A percentile compares a stretch with the other conserved stretches of the same genome.
These are phyloP conservation scores for Moricandia arvensis DNA, from an alignment of 345 rosid genomes.

Conservation along the genomic window DNA sequence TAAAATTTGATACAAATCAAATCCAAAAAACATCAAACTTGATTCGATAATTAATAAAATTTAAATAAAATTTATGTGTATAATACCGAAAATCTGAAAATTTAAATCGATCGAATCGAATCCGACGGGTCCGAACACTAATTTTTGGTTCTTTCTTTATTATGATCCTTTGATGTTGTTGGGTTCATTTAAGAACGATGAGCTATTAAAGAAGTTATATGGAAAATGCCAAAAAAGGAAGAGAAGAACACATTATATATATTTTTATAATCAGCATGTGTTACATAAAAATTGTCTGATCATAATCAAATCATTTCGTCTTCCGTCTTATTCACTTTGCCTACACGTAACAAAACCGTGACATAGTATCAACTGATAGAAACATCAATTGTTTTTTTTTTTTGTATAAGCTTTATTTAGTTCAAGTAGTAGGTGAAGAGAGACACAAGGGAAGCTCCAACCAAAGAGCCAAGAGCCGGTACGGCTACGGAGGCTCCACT, in stretches of 20 bases:
- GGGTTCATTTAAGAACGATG: background rate
- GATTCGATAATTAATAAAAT: too few species aligned
- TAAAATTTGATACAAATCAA: too few species aligned
- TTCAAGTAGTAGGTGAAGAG: conserved; percentile 59
- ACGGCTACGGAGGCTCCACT: conserved; percentile 42
- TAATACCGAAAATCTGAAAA: too few species aligned
- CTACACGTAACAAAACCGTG: background rate
- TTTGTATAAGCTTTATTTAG: conserved; percentile 31
- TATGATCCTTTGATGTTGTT: background rate
- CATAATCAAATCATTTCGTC: background rate
- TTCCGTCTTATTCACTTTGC: background rate
- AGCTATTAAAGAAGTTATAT: too few species aligned
- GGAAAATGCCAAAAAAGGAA: too few species aligned
- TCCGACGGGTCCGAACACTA: too few species aligned
- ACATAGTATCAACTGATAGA: background rate
- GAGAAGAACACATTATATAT: background rate
- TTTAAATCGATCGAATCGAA: too few species aligned
- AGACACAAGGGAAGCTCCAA: conserved; percentile 64
- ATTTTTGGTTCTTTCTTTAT: background rate
- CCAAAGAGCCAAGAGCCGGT: conserved; percentile 57
- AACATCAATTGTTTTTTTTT: background rate
- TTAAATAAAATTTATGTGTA: too few species aligned
- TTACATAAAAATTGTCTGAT: background rate
- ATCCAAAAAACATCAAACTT: too few species aligned
- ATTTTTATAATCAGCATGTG: background rate